Evolutionary conservation across 352 stramenopile genomes (phyloP).

Genomic region (Phytopythium sindhum): DNA sequence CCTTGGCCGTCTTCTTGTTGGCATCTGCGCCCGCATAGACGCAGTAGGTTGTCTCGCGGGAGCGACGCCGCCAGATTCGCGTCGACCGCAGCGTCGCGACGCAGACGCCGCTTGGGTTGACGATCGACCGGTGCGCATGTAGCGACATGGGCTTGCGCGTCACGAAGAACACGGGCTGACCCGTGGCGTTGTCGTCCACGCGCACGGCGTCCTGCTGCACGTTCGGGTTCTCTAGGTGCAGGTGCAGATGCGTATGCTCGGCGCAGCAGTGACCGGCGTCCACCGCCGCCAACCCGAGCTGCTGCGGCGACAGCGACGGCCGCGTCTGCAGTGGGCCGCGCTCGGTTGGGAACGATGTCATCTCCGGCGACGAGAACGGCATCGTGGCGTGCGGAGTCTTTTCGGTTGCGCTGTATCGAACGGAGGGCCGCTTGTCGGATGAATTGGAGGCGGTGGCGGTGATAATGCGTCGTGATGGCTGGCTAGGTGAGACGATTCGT

Average conservation of each 20-base stretch:
- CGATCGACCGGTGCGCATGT: conserved; percentile 27
- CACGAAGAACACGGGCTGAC: conserved; percentile 25
- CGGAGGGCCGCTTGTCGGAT: no score
- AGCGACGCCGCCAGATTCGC: conserved; percentile 22
- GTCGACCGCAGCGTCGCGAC: conserved; percentile 34
- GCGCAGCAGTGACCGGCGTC: conserved; percentile 33
- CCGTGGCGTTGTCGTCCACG: conserved; percentile 26
- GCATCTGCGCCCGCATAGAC: conserved; percentile 14
- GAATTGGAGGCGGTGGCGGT: no score
- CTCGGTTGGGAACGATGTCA: not conserved
- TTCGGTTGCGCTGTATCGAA: no score
- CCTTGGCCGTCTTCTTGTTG: conserved; percentile 16
- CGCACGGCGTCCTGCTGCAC: conserved; percentile 22
- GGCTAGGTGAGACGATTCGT: no score
- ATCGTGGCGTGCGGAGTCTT: not conserved
- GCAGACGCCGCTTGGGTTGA: conserved; percentile 21
- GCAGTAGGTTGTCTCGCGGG: conserved; percentile 17
- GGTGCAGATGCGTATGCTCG: conserved; percentile 27
- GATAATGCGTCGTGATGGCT: no score
- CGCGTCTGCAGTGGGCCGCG: conserved; percentile 10
- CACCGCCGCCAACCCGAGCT: conserved; percentile 27
- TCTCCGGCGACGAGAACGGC: not conserved
- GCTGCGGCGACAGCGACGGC: conserved; percentile 22
- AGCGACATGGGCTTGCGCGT: conserved; percentile 29
- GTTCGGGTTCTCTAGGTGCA: conserved; percentile 23